Evolutionary conservation across 2,329 filamentous ascomycete species (phyloP), one percentile per base, ranked within the genome.

Genomic region (Sarocladium strictum): DNA sequence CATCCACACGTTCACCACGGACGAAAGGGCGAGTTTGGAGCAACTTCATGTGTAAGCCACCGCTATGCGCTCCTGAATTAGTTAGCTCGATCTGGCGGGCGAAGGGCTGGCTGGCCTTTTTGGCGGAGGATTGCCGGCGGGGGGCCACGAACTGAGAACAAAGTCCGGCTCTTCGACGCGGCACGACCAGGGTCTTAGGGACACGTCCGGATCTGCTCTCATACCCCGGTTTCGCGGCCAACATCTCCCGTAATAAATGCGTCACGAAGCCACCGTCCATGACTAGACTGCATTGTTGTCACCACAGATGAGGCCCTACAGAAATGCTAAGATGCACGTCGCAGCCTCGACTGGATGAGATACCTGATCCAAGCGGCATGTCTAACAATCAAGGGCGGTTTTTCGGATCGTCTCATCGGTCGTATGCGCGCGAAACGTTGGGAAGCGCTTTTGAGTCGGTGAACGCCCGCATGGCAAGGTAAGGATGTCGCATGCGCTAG

Each of bases 141-240:
- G 47, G 43, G 27, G 29, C 47, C 29, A 33, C 21, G 7, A 35
- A 35, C 29, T 51, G 47, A 51, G 29, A 51, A 51, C n/a, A 51
- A 51, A 33, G 47, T 29, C 47, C 47, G 47, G 47, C 47, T 51
- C 47, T 51, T 51, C 47, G 47, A 23, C 5, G n/a, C 47, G 47
- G 47, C 47, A 51, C 35, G 29, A 21, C 47, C 47, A 35, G 47
- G 47, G 29, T 23, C n/a, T 29, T 21, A n/a, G 6, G 10, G 41
- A 12, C 24, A 17, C 3, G 40, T 3, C 19, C n/a, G 47, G 27
- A 51, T 35, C 47, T 51, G 47, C n/a, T 35, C 27, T 33, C 47
- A 26, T 35, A 19, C 27, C 47, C 47, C 29, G 29, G 47, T 35
- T 24, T n/a, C 47, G 47, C 47, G 47, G 17, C 29, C 47, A 51